Evolutionary conservation across 192 early-diverging fungal species (phyloP).

Genomic region (Coemansia sp.): DNA sequence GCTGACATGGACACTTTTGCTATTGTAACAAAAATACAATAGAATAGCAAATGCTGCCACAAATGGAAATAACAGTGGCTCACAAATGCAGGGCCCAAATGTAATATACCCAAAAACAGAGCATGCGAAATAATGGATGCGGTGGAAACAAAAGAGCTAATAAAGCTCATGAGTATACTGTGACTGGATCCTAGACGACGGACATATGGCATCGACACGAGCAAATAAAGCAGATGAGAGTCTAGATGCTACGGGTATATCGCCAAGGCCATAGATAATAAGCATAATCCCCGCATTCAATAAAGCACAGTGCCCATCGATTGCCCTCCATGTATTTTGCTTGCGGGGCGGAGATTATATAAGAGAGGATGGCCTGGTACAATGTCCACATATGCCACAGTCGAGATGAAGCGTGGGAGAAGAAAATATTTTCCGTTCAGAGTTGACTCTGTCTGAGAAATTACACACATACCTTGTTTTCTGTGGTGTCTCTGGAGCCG

Average conservation of each 20-base stretch:
- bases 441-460: not conserved
- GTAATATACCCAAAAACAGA: not conserved
- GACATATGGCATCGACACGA: not conserved
- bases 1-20: not conserved
- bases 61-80: not conserved
- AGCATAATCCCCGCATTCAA: not conserved
- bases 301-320: not conserved
- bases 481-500: not conserved
- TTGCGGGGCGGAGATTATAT: not conserved
- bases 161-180: not conserved
- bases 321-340: not conserved
- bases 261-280: not conserved
- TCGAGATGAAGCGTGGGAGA: not conserved
- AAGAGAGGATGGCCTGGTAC: not conserved
- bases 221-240: not conserved
- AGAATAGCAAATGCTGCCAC: not conserved
- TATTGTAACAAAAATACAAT: not conserved
- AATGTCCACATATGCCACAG: not conserved
- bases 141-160: not conserved
- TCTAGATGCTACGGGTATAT: not conserved
- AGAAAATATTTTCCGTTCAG: not conserved
- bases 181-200: not conserved
- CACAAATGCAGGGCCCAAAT: constrained; percentile 1
- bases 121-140: not conserved
- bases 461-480: not conserved